These are phyloP conservation scores for Microsporum audouinii DNA, from an alignment of 2,329 filamentous ascomycete genomes.

Conservation along the genomic window DNA sequence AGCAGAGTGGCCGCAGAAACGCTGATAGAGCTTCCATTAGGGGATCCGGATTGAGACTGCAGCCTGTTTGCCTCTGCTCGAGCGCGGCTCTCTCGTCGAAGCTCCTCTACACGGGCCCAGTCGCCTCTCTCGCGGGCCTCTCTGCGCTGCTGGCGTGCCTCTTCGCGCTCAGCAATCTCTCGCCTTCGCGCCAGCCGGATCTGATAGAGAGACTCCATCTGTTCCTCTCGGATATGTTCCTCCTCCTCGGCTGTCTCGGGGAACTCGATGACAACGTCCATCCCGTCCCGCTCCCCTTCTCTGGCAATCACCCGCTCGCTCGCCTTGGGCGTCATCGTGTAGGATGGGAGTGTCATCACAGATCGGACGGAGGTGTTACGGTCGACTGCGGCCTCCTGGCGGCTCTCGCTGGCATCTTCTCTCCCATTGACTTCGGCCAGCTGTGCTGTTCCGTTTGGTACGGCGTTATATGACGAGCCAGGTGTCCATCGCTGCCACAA, in stretches of 20 bases:
- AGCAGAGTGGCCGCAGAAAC: conserved; percentile 28
- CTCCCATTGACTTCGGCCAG: conserved; percentile 5
- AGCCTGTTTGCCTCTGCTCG: conserved; percentile 32
- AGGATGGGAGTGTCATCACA: conserved; percentile 86
- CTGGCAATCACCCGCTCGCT: conserved; percentile 74
- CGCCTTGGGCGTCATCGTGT: conserved; percentile 59
- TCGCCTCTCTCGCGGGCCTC: conserved; percentile 66
- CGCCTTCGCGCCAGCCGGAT: conserved; percentile 67
- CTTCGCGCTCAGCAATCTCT: conserved; percentile 66
- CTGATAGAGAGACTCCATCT: conserved; percentile 89
- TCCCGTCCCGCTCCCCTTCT: conserved; percentile 82
- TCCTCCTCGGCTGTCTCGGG: conserved; percentile 71
- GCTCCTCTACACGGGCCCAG: conserved; percentile 52
- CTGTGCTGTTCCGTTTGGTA: conserved; percentile 18
- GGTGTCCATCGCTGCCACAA: conserved; percentile 43
- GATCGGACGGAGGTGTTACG: conserved; percentile 78
- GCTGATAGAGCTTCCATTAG: conserved; percentile 28
- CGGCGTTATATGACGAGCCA: conserved; percentile 32
- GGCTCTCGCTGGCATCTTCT: not conserved
- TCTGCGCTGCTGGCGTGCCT: conserved; percentile 54
- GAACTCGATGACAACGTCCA: conserved; percentile 80
- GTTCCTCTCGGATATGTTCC: conserved; percentile 65
- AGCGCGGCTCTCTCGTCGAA: conserved; percentile 47
- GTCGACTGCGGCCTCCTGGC: conserved; percentile 43
- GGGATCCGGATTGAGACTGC: conserved; percentile 17